Conservation (phyloP, 1,139 yeast species). For the Hyphopichia fennica region DNA sequence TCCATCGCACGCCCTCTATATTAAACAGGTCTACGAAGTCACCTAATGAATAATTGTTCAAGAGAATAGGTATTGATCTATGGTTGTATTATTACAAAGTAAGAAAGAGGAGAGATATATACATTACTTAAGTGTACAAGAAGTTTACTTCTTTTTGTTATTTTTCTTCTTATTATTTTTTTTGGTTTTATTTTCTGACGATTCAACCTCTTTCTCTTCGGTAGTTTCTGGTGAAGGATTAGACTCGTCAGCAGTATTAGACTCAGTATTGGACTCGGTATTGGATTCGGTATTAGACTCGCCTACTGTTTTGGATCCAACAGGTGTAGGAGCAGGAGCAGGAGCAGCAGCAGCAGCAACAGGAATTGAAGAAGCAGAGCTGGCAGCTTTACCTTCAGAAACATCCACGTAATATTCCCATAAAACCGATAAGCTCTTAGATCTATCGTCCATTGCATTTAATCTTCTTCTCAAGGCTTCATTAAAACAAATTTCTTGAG, state of each 20-base stretch:
- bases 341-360: constrained; percentile 1
- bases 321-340: background rate
- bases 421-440: constrained; percentile 43
- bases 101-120: background rate
- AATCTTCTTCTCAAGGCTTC: constrained; percentile 86
- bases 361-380: background rate
- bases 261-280: background rate
- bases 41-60: no score
- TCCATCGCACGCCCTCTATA: background rate
- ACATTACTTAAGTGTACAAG: background rate
- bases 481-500: constrained; percentile 88
- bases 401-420: constrained; percentile 46
- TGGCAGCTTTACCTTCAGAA: constrained; percentile 11
- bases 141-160: background rate
- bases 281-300: background rate
- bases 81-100: background rate
- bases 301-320: constrained; percentile 1
- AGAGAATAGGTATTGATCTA: background rate
- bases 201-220: background rate
- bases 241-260: background rate
- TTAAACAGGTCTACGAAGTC: no score
- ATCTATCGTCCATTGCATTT: constrained; percentile 58
- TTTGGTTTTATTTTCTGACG: background rate
- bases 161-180: constrained; percentile 1
- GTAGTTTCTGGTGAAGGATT: background rate